Evolutionary conservation across 306 rosid species (phyloP).

Genomic region (Quercus gilva): DNA sequence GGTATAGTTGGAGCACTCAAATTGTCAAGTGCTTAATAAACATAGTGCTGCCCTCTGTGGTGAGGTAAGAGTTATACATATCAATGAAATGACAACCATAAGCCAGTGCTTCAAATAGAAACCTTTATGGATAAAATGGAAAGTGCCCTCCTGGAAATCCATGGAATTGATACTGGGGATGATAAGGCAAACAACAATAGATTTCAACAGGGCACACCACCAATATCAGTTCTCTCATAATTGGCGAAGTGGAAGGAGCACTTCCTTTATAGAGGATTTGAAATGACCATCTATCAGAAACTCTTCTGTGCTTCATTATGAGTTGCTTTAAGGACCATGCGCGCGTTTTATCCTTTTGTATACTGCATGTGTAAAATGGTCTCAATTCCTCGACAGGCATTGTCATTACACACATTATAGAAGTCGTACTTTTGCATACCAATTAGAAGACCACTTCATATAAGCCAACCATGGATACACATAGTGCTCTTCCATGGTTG

Average conservation of each 20-base stretch:
- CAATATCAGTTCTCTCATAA: constrained; percentile 8
- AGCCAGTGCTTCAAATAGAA: neutral
- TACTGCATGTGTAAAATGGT: constrained; percentile 6
- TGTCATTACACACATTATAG: neutral
- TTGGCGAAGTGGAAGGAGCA: constrained; percentile 57
- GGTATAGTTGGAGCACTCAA: constrained; percentile 33
- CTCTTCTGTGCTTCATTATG: neutral
- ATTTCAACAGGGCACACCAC: constrained; percentile 35
- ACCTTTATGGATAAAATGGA: constrained; percentile 31
- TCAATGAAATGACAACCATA: constrained; percentile 38
- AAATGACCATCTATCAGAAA: constrained; percentile 14
- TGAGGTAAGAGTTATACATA: constrained; percentile 15
- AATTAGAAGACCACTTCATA: constrained; percentile 22
- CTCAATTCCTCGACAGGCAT: neutral
- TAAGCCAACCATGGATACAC: constrained; percentile 24
- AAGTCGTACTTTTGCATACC: constrained; percentile 30
- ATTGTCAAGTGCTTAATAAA: constrained; percentile 18
- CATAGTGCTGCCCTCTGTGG: constrained; percentile 25
- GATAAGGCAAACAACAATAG: constrained; percentile 33
- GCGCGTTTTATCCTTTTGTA: neutral
- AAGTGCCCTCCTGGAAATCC: neutral
- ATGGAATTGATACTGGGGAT: constrained; percentile 14
- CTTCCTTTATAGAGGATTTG: constrained; percentile 15
- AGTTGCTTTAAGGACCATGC: neutral
- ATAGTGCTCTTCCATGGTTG: constrained; percentile 8